Conservation (phyloP, 306 rosid species). For the Vigna angularis region DNA sequence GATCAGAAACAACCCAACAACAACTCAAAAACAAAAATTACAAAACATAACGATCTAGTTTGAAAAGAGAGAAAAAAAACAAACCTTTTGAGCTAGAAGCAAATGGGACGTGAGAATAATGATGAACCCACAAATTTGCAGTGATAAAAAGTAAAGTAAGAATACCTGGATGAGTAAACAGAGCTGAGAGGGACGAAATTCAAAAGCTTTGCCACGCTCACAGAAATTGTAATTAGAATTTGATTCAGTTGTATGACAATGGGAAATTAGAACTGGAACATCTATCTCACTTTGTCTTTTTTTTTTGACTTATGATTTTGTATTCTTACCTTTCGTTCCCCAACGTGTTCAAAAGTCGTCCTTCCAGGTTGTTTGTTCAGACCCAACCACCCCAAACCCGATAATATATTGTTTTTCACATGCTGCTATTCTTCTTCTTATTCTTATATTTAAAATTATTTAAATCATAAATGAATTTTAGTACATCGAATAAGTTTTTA, state of each 20-base stretch:
- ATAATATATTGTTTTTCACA: neutral
- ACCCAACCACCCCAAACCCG: neutral
- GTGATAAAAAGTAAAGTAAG: neutral
- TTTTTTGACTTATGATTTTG: neutral
- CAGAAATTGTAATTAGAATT: constrained; percentile 26
- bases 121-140: constrained; percentile 8
- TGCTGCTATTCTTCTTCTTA: neutral
- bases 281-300: neutral
- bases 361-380: neutral
- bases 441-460: neutral
- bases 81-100: constrained; percentile 10
- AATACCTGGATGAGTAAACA: constrained; percentile 40
- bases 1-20: constrained; percentile 12
- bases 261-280: neutral
- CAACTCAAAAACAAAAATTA: neutral
- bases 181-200: constrained; percentile 19
- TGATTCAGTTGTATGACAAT: neutral
- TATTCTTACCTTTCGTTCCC: neutral
- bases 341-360: neutral
- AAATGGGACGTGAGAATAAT: neutral
- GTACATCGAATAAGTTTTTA: neutral
- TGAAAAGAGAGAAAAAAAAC: neutral
- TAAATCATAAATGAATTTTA: neutral
- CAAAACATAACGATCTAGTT: neutral
- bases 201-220: constrained; percentile 43